Percentiles rank a stretch among this genome's conserved stretches.
Evolutionary conservation across 305 asterid species (phyloP).

Genomic region (Solanum aculeatissimum): DNA sequence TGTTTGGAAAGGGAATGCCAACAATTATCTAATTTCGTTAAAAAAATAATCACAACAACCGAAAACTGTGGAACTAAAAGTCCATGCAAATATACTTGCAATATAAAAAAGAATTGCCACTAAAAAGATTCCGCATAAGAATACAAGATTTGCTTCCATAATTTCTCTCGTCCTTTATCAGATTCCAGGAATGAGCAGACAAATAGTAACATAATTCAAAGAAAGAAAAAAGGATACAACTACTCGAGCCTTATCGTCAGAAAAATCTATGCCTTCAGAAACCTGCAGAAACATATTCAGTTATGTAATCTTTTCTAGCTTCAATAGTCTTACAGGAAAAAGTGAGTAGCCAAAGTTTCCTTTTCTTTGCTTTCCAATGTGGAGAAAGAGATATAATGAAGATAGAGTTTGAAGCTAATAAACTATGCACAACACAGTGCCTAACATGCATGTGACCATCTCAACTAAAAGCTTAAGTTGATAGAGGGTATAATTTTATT

Average conservation of each 20-base stretch:
- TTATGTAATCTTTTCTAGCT: neutral
- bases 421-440: neutral
- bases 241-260: slow-evolving; percentile 93
- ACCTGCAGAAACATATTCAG: slow-evolving; percentile 41
- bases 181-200: neutral
- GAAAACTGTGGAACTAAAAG: neutral
- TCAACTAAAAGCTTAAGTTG: neutral
- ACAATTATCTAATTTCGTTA: slow-evolving; percentile 72
- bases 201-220: neutral
- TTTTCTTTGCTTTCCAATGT: neutral
- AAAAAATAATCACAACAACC: slow-evolving; percentile 17
- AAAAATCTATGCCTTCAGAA: slow-evolving; percentile 97
- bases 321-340: neutral
- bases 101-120: neutral
- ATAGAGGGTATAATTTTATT: neutral
- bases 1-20: slow-evolving; percentile 95
- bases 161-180: neutral
- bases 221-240: slow-evolving; percentile 71
- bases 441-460: neutral
- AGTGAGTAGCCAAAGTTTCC: neutral
- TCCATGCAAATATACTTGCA: neutral
- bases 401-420: neutral
- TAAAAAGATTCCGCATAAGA: neutral
- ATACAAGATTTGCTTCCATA: neutral
- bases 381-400: neutral